Percentiles rank a stretch among this genome's conserved stretches.
These are phyloP conservation scores for Flaveria bidentis DNA, from an alignment of 129 eudicot genomes.

Conservation along the genomic window DNA sequence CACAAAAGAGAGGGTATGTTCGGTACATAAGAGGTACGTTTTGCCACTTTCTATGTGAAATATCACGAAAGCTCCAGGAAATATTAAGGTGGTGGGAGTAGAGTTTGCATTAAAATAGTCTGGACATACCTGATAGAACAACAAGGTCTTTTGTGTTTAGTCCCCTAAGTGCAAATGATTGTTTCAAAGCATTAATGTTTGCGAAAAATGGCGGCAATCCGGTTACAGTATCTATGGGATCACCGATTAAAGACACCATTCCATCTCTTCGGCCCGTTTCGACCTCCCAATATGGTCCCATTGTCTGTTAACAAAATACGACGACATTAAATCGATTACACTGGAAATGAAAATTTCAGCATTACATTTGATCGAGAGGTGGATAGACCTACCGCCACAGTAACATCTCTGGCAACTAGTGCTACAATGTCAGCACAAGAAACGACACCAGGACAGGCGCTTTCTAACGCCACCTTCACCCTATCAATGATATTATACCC, in stretches of 20 bases:
- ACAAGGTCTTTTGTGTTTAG: conserved; percentile 61
- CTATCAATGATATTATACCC: conserved; percentile 56
- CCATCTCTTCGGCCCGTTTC: conserved; percentile 65
- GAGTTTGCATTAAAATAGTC: not conserved
- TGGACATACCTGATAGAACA: conserved; percentile 55
- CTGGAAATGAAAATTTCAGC: not conserved
- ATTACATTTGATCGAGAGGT: not conserved
- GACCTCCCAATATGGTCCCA: conserved; percentile 47
- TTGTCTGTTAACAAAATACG: conserved; percentile 35
- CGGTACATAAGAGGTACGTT: no score
- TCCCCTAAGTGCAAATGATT: conserved; percentile 39
- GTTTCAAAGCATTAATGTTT: conserved; percentile 45
- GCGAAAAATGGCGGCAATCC: conserved; percentile 39
- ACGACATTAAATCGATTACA: not conserved
- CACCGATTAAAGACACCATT: conserved; percentile 36
- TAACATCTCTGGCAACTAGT: conserved; percentile 52
- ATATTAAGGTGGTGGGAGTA: no score
- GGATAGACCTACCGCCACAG: conserved; percentile 34
- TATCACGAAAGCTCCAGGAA: no score
- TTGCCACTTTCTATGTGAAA: no score
- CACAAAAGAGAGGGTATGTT: no score
- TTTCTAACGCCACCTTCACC: conserved; percentile 53
- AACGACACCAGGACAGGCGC: conserved; percentile 59
- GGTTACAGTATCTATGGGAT: not conserved
- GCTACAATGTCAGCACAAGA: conserved; percentile 71